These are phyloP conservation scores for Hypoxylon sp. DNA, from an alignment of 2,329 filamentous ascomycete species.

Conservation along the genomic window DNA sequence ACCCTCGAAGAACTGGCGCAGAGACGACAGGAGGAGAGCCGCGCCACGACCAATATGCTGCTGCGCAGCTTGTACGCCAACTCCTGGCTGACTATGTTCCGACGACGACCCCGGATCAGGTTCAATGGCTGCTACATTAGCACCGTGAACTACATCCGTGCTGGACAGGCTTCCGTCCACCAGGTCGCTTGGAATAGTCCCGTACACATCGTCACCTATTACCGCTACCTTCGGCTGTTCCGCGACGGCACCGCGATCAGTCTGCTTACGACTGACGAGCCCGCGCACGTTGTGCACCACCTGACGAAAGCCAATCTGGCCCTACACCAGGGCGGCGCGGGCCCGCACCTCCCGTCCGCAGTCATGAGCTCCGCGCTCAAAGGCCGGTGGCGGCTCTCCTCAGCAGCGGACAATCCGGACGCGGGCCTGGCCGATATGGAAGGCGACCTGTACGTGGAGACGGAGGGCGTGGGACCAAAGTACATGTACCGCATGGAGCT, in stretches of 20 bases:
- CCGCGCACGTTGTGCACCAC: constrained; percentile 87
- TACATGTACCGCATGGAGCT: constrained; percentile 91
- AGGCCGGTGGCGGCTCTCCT: constrained; percentile 66
- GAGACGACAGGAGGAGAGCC: constrained; percentile 54
- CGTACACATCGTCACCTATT: constrained; percentile 97
- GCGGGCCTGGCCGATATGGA: constrained; percentile 63
- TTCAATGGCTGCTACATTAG: constrained; percentile 98
- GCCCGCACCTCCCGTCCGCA: constrained; percentile 61
- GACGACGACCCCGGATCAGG: constrained; percentile 84
- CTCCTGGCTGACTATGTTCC: constrained; percentile 81
- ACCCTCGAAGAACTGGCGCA: constrained; percentile 57
- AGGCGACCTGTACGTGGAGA: constrained; percentile 85
- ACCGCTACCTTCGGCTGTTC: constrained; percentile 95
- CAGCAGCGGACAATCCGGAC: constrained; percentile 52
- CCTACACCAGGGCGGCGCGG: constrained; percentile 57
- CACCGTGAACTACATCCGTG: constrained; percentile 93
- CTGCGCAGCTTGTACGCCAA: constrained; percentile 62
- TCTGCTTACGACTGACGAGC: constrained; percentile 84
- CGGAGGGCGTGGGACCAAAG: constrained; percentile 81
- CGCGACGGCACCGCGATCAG: constrained; percentile 88
- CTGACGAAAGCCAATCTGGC: constrained; percentile 79
- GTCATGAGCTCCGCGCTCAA: constrained; percentile 79
- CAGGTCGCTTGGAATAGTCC: constrained; percentile 83
- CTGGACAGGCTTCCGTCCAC: constrained; percentile 80
- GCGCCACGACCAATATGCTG: constrained; percentile 59